These are phyloP conservation scores for Sugiyamaella grinbergsii DNA, from an alignment of 1,139 yeast species.

Conservation along the genomic window DNA sequence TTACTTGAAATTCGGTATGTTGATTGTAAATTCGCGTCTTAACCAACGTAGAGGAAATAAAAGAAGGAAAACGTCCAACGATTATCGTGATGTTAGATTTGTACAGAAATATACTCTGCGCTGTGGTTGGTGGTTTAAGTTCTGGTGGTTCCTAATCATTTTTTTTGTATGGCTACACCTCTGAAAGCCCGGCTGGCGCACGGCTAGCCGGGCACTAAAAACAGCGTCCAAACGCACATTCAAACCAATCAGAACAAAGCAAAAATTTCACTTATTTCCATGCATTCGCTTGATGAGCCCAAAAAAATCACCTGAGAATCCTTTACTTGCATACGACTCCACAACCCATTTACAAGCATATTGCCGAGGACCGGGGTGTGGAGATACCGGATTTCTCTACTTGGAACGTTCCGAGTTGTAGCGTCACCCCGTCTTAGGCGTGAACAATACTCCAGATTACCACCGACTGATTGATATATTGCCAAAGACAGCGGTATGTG, in stretches of 20 bases:
- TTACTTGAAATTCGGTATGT: neutral
- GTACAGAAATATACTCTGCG: neutral
- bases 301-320: conserved; percentile 14
- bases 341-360: conserved; percentile 1
- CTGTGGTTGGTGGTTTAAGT: conserved; percentile 2
- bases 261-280: conserved; percentile 9
- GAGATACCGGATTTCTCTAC: too few species aligned
- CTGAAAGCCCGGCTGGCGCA: conserved; percentile 4
- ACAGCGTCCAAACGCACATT: neutral
- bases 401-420: too few species aligned
- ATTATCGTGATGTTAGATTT: neutral
- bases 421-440: too few species aligned
- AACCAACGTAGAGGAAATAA: neutral
- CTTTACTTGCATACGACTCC: conserved; percentile 10
- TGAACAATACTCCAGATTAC: too few species aligned
- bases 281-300: neutral
- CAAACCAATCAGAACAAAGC: conserved; percentile 18
- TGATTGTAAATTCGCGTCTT: neutral
- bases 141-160: conserved; percentile 9
- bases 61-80: conserved; percentile 2
- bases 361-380: neutral
- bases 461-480: too few species aligned
- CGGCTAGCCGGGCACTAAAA: neutral
- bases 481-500: too few species aligned
- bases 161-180: conserved; percentile 16